phyloP scores from a whole-genome alignment of 164 flowering plant species.

The Umbilicus rupestris region DNA sequence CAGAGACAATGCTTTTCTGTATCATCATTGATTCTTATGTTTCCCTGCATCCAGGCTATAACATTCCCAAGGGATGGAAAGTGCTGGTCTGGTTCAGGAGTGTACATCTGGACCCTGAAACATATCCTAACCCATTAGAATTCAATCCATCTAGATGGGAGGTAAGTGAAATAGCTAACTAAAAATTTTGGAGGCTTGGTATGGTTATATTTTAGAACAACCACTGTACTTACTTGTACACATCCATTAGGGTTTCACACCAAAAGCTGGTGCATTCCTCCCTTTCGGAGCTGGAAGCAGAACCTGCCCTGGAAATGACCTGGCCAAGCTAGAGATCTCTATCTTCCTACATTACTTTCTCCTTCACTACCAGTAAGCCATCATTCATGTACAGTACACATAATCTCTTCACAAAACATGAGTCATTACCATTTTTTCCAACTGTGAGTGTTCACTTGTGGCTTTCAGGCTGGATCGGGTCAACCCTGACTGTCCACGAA shows the following conservation, averaged over 20 bases:
- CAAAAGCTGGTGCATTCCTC: slow-evolving; percentile 63
- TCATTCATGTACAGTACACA: neutral
- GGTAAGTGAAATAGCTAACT: slow-evolving; percentile 34
- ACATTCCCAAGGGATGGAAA: slow-evolving; percentile 78
- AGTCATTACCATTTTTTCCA: neutral
- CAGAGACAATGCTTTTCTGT: neutral
- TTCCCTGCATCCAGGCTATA: slow-evolving; percentile 33
- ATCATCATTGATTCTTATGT: neutral
- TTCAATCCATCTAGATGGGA: slow-evolving; percentile 94
- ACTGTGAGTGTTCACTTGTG: neutral
- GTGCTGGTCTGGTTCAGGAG: slow-evolving; percentile 72
- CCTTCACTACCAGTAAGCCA: slow-evolving; percentile 55
- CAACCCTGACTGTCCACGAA: slow-evolving; percentile 1
- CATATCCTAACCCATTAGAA: slow-evolving; percentile 48
- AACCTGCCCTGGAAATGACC: slow-evolving; percentile 80
- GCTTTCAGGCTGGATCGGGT: slow-evolving; percentile 6
- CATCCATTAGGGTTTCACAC: slow-evolving; percentile 30
- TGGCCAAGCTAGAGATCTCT: slow-evolving; percentile 77
- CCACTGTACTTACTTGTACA: neutral
- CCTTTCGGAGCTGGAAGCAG: slow-evolving; percentile 86
- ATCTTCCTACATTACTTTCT: slow-evolving; percentile 80
- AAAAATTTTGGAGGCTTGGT: neutral
- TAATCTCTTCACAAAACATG: neutral
- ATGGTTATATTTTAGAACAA: neutral
- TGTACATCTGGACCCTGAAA: slow-evolving; percentile 68